Percentiles rank a stretch among this genome's conserved stretches.
Conservation (phyloP, 2,329 filamentous ascomycete species). For the Fusarium sp. region DNA sequence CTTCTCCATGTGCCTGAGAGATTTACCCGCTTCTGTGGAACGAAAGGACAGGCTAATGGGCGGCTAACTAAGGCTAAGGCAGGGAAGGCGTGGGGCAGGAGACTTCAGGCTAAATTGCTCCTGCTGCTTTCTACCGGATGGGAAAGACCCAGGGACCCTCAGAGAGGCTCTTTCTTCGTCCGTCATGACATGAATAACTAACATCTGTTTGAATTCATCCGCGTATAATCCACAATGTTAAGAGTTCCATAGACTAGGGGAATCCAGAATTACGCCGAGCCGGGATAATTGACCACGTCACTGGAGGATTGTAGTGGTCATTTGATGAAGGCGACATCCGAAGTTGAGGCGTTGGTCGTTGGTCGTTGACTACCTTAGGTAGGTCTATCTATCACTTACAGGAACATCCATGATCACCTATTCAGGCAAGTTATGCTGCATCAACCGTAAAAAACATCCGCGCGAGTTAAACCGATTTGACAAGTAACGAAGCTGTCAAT, state of each 20-base stretch:
- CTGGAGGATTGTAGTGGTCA: slow-evolving; percentile 17
- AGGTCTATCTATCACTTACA: not conserved
- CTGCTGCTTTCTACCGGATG: slow-evolving; percentile 27
- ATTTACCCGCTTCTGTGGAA: slow-evolving; percentile 44
- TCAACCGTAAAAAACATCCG: slow-evolving; percentile 41
- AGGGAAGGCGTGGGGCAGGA: slow-evolving; percentile 18
- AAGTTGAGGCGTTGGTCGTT: not conserved
- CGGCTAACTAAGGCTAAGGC: slow-evolving; percentile 1
- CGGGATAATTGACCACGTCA: slow-evolving; percentile 31
- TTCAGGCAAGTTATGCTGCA: slow-evolving; percentile 22
- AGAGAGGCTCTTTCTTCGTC: not conserved
- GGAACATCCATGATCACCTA: not conserved
- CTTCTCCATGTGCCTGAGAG: slow-evolving; percentile 28
- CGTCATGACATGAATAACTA: slow-evolving; percentile 30
- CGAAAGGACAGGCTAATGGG: slow-evolving; percentile 32
- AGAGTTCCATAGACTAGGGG: slow-evolving; percentile 24
- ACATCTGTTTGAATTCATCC: slow-evolving; percentile 22
- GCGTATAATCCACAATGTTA: slow-evolving; percentile 25
- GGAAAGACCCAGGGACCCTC: not conserved
- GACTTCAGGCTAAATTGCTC: slow-evolving; percentile 43
- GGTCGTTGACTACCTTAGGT: no score
- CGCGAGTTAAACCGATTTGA: slow-evolving; percentile 6
- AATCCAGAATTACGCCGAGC: slow-evolving; percentile 26
- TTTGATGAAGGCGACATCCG: slow-evolving; percentile 15
- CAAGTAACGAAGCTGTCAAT: not conserved